Conservation (phyloP, 495 filamentous ascomycete species). For the Talaromyces thailandensis region DNA sequence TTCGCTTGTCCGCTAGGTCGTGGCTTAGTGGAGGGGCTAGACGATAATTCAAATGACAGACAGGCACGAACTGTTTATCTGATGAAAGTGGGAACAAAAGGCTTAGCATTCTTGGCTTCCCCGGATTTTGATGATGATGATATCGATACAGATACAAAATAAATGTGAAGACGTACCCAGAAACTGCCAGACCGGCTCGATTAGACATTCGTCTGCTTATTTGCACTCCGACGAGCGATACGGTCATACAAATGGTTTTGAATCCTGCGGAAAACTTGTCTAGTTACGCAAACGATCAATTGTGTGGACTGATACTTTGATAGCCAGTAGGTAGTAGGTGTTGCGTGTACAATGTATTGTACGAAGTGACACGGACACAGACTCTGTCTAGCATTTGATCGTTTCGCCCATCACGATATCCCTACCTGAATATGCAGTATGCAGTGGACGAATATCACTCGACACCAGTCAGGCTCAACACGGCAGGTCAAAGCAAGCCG, state of each 20-base stretch:
- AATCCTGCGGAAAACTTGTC: neutral
- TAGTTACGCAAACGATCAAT: neutral
- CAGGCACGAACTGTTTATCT: neutral
- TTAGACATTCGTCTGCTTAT: neutral
- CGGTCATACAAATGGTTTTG: neutral
- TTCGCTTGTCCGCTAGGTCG: neutral
- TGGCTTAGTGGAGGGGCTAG: neutral
- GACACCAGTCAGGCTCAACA: neutral
- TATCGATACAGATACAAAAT: neutral
- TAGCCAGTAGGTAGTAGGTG: neutral
- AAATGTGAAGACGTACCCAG: neutral
- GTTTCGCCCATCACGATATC: neutral
- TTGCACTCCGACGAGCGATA: neutral
- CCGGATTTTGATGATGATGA: neutral
- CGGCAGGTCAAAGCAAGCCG: neutral
- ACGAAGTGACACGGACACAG: neutral
- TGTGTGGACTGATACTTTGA: neutral
- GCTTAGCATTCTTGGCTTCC: neutral
- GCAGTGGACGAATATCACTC: neutral
- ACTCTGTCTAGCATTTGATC: neutral
- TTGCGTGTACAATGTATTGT: neutral
- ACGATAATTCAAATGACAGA: neutral
- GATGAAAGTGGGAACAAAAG: neutral
- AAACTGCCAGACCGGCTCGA: neutral
- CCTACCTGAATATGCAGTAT: no score